Evolutionary conservation across 371 early-diverging fungal genomes (phyloP), one percentile per base, ranked within the genome.

Genomic region (Dinochytrium kinnereticum): DNA sequence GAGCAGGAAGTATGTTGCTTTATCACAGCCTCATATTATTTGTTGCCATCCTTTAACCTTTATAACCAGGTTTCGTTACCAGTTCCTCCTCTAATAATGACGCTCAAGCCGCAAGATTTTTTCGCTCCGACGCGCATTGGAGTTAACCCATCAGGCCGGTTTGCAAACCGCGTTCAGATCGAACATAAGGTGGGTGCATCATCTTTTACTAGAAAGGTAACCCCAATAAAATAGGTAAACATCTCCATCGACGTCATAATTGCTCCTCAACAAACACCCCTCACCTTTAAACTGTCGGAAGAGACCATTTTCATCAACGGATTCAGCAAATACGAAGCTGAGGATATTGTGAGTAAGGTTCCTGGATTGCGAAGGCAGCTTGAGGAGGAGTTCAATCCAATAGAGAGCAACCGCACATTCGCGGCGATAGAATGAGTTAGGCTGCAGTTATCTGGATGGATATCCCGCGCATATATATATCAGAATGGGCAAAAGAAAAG

Each of bases 101-200:
- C 51, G 34, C 59, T 61, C 70, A 3, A 13, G 30, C 36, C 59
- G 33, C 26, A 30, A 13, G 53, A 65, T 2, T 53, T 76, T 31
- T 76, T 76, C 55, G 64, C n/a, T 24, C 72, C 34, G 13, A 71
- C 55, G 38, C 53, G 40, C 40, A 59, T 24, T 28, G 76, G 76
- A 2, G 69, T 76, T 38, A 76, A 76, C 51, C 76, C 71, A 55
- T 76, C 76, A 13, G 76, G 76, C 26, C 26, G 39, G 3, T 76
- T 76, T 38, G 76, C 76, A n/a, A 76, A 69, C 38, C 55, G 76
- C 33, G 39, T 76, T 21, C 68, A 72, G 31, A 72, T 76, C 44
- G 72, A 76, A 33, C 76, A 76, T 38, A 76, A 76, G 72, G 76
- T 76, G 26, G 44, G n/a, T n/a, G n/a, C n/a, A n/a, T n/a, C n/a